Percentiles rank a stretch among this genome's conserved stretches.
phyloP scores from a whole-genome alignment of 345 rosid genomes.

The Lepidium didymum region DNA sequence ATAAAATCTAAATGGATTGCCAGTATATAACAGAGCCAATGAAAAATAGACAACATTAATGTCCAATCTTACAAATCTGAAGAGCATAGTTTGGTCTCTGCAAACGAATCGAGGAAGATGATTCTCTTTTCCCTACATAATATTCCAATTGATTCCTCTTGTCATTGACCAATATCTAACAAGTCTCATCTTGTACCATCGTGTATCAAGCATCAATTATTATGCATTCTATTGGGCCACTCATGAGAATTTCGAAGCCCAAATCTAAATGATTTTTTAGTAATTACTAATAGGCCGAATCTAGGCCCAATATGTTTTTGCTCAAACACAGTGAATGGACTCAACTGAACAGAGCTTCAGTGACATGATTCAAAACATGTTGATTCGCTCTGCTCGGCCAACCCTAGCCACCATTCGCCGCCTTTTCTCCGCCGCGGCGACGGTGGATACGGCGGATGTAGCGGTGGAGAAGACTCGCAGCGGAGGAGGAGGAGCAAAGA shows the following conservation, averaged over 20 bases:
- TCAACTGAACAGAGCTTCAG: not conserved
- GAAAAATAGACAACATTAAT: not conserved
- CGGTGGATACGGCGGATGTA: not conserved
- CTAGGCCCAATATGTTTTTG: not conserved
- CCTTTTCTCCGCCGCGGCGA: slow-evolving; percentile 37
- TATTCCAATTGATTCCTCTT: not conserved
- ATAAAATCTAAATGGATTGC: slow-evolving; percentile 7
- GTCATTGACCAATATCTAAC: slow-evolving; percentile 7
- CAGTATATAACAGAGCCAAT: slow-evolving; percentile 8
- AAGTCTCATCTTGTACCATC: not conserved
- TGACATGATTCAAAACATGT: slow-evolving; percentile 28
- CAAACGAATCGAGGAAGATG: not conserved
- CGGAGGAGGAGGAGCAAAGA: not conserved
- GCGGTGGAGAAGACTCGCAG: not conserved
- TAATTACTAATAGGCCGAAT: not conserved
- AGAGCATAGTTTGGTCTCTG: slow-evolving; percentile 1
- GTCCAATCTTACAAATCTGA: slow-evolving; percentile 2
- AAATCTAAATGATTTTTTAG: no score
- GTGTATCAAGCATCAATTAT: no score
- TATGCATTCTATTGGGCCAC: no score
- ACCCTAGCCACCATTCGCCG: slow-evolving; percentile 34
- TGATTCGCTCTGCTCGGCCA: slow-evolving; percentile 32
- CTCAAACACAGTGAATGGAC: not conserved
- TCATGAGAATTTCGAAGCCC: no score
- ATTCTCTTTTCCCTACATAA: not conserved